phyloP scores from a whole-genome alignment of 768 basidiomycete species.

The Pleurotus salmoneostramineus region DNA sequence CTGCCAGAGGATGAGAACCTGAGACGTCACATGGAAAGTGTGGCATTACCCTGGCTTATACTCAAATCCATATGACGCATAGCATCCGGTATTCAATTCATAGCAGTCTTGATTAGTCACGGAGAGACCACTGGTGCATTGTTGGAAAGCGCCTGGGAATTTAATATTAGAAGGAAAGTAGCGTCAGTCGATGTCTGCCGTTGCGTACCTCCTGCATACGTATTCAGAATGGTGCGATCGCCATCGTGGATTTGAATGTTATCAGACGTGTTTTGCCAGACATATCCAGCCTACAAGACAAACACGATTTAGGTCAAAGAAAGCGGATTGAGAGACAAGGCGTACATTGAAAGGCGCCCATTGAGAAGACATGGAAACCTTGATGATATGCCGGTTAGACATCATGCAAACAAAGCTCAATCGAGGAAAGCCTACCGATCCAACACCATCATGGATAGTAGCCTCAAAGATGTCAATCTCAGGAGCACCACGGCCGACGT shows the following conservation, averaged over 20 bases:
- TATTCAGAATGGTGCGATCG: constrained; percentile 42
- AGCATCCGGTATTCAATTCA: constrained; percentile 30
- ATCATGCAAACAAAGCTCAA: neutral
- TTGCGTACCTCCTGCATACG: constrained; percentile 58
- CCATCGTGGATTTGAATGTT: constrained; percentile 49
- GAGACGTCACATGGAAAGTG: constrained; percentile 9
- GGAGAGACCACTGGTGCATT: constrained; percentile 68
- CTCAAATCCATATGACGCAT: constrained; percentile 40
- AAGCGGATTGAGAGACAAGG: too few relatives aligned
- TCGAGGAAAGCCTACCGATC: constrained; percentile 13
- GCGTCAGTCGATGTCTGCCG: constrained; percentile 46
- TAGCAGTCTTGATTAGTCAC: constrained; percentile 65
- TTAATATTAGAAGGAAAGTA: constrained; percentile 23
- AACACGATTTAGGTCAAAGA: too few relatives aligned
- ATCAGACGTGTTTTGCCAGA: constrained; percentile 46
- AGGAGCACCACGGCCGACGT: constrained; percentile 62
- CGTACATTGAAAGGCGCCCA: constrained; percentile 61
- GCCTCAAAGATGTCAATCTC: constrained; percentile 75
- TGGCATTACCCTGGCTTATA: constrained; percentile 42
- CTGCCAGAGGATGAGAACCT: constrained; percentile 24
- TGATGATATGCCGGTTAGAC: constrained; percentile 19
- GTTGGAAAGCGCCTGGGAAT: constrained; percentile 59
- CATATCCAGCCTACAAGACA: constrained; percentile 50
- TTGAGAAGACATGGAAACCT: constrained; percentile 52
- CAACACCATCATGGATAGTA: constrained; percentile 22